Evolutionary conservation across 2,329 filamentous ascomycete genomes (phyloP).

Genomic region (Diaporthe citri): DNA sequence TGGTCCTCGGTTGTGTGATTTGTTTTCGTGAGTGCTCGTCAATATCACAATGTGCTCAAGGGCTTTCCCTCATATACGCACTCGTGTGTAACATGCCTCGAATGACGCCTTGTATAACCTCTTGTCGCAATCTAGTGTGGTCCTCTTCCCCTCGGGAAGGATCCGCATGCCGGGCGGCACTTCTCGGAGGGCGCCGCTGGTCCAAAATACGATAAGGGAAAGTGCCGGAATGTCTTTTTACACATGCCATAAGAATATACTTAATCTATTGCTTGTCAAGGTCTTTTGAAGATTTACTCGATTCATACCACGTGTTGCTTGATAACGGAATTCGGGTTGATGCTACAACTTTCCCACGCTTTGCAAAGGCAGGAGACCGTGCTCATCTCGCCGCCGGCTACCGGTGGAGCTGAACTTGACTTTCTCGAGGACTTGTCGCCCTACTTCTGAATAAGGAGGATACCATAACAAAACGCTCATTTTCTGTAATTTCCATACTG

Average conservation of each 20-base stretch:
- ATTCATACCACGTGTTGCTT: no score
- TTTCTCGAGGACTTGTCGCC: no score
- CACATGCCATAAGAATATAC: not conserved
- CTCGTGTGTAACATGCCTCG: not conserved
- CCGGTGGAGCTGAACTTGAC: no score
- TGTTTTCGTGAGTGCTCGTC: accelerated
- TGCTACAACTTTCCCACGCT: no score
- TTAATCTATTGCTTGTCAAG: not conserved
- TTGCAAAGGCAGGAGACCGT: no score
- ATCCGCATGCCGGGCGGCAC: constrained; percentile 30
- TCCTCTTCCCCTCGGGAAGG: not conserved
- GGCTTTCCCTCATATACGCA: no score
- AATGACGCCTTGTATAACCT: not conserved
- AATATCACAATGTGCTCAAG: not conserved
- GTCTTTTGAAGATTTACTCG: no score
- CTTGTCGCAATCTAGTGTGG: not conserved
- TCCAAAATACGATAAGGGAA: not conserved
- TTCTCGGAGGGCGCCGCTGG: constrained; percentile 12
- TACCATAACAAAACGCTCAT: not conserved
- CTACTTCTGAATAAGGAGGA: no score
- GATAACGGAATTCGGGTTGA: no score
- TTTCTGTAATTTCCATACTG: not conserved
- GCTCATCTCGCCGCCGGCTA: no score
- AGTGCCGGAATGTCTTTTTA: not conserved
- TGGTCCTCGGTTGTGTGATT: not conserved